Base-by-base conservation (phyloP, 768 basidiomycete species). In the Tylopilus sp. region DNA sequence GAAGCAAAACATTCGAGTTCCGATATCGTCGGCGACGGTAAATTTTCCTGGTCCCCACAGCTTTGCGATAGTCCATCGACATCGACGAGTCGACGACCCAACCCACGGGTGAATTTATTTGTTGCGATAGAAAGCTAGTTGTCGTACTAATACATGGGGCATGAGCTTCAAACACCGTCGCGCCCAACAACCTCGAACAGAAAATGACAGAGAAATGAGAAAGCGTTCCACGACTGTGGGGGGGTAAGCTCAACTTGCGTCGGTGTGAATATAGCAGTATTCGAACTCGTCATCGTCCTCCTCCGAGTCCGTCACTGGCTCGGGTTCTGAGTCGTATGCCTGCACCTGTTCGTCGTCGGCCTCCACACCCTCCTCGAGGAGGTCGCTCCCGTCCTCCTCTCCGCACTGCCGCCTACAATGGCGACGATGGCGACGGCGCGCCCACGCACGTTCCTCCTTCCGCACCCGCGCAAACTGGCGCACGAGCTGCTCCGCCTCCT, bases 241-340 rank as follows among this genome's bases (percentile, higher is more conserved):
- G 33, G 31, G 4, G n/a, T n/a, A 10, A 15, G 6, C 21, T 58
- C 48, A 58, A 12, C 41, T 6, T 8, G 20, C 42, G 40, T 62
- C 50, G 4, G 50, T 5, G n/a, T 35, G 33, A 8, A 52, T n/a
- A 44, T 60, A 63, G 40, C 61, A 66, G 43, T 63, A 63, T 2
- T 66, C 63, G 15, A 63, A 61, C 23, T 53, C 62, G 13, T 67
- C 65, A 0, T 66, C 64, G 0, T 64, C 36, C 36, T 36, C 62
- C 4, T 66, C 64, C 28, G 53, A 51, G 25, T 65, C 64, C 1
- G 56, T 50, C 6, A 38, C 26, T 1, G 40, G 51, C 18, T 65
- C 64, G 4, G 59, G 59, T 28, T 65, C 64, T 8, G 64, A 65
- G n/a, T 62, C 59, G 9, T 61, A 65, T 5, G 35, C 45, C 43